These are phyloP conservation scores for Aspergillus taichungensis DNA, from an alignment of 495 filamentous ascomycete species.

Conservation along the genomic window DNA sequence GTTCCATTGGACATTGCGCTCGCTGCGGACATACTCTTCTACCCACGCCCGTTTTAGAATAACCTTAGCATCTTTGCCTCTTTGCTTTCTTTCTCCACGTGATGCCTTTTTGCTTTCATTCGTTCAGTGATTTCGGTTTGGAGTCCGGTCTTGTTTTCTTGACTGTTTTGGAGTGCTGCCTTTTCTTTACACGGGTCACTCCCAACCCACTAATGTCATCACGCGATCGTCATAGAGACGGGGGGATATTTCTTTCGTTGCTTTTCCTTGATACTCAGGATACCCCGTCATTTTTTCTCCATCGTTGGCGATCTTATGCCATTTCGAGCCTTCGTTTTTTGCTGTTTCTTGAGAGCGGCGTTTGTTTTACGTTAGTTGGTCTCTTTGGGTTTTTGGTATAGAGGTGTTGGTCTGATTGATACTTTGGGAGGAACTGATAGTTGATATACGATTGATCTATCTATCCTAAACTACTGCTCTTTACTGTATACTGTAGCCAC, in stretches of 20 bases:
- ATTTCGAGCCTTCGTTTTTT: constrained; percentile 4
- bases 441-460: no score
- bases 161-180: constrained; percentile 1
- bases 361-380: constrained; percentile 1
- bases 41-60: constrained; percentile 14
- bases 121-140: constrained; percentile 16
- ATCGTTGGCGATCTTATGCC: constrained; percentile 5
- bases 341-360: constrained; percentile 2
- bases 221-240: constrained; percentile 8
- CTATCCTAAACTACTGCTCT: no score
- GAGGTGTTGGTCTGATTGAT: no score
- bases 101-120: constrained; percentile 7
- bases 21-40: constrained; percentile 2
- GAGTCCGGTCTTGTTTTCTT: constrained; percentile 14
- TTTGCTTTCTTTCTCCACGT: constrained; percentile 3
- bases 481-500: no score
- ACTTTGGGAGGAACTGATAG: no score
- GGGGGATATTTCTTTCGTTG: constrained; percentile 11
- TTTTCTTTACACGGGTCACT: constrained; percentile 1
- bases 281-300: constrained; percentile 28
- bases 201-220: constrained; percentile 4
- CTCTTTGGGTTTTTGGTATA: no score
- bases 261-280: constrained; percentile 21
- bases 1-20: background rate
- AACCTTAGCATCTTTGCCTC: constrained; percentile 4